Base-by-base conservation (phyloP, 2,329 filamentous ascomycete genomes). In the Hypoxylon sp. region DNA sequence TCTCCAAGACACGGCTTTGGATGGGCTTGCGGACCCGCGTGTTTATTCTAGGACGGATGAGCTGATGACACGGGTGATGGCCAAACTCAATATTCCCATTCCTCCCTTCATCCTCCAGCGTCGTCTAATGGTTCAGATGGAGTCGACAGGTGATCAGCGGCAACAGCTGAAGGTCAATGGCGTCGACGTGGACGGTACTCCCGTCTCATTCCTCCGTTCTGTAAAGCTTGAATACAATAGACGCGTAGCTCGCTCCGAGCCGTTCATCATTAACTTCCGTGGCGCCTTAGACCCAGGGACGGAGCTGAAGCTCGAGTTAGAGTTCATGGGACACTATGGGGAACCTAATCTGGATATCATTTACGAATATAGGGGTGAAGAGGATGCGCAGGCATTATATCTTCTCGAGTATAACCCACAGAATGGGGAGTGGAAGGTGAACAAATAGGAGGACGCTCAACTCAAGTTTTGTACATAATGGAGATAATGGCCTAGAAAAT, bases 261-360 rank as follows among this genome's bases (percentile, higher is more conserved):
- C 80, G 0, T 83, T 83, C 28, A 43, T 67, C 0, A 76, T 83
- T 55, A 74, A 69, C 1, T 77, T 82, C 10, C 78, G 80, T 10
- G 75, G 74, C 2, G 67, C 67, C 0, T 50, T 78, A 1, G 71
- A 73, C 2, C 21, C 50, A 0, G 77, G 72, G 0, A 67, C 70
- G 2, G 30, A 73, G 2, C 53, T 82, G 19, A 78, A 76, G n/a
- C 69, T 84, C 0, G 79, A 81, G 21, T 70, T 84, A 2, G 79
- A 84, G 66, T 84, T 84, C 9, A 84, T 84, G 80, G 82, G 83
- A 0, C 78, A 84, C 56, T 84, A 84, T 30, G 76, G 77, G 1
- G 82, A 84, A 67, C 82, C 82, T 0, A 80, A 80, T 38, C 51
- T 83, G 36, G 75, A 79, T 52, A 63, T 80, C 41, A 49, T 46